A percentile compares a stretch with the other conserved stretches of the same genome.
phyloP scores from a whole-genome alignment of 352 stramenopile genomes.

The Phytopythium montanum region DNA sequence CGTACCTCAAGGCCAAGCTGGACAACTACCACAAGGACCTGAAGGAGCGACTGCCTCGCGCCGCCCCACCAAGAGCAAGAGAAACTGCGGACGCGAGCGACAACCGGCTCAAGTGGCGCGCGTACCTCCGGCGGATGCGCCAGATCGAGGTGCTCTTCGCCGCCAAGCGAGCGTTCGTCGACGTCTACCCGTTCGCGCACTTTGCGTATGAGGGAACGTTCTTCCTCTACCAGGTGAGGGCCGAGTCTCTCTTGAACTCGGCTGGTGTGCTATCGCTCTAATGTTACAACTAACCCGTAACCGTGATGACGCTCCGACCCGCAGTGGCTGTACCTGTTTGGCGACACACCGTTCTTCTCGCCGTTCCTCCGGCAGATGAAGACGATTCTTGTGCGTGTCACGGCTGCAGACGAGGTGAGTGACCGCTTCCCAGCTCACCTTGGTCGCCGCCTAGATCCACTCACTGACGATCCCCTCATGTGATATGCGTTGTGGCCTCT shows the following conservation, averaged over 20 bases:
- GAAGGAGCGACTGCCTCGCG: constrained; percentile 23
- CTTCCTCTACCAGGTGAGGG: constrained; percentile 70
- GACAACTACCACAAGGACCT: constrained; percentile 58
- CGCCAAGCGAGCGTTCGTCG: constrained; percentile 60
- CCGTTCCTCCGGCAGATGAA: constrained; percentile 72
- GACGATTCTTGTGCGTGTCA: constrained; percentile 70
- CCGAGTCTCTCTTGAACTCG: background rate
- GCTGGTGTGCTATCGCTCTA: background rate
- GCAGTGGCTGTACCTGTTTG: constrained; percentile 85
- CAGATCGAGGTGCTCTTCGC: constrained; percentile 42
- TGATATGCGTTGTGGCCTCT: no score
- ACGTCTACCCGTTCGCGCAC: constrained; percentile 70
- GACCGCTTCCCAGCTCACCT: background rate
- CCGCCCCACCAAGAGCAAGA: background rate
- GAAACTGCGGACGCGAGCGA: constrained; percentile 2
- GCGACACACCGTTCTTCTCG: constrained; percentile 80
- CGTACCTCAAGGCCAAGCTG: constrained; percentile 79
- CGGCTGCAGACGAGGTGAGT: constrained; percentile 59
- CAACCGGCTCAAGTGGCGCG: constrained; percentile 7
- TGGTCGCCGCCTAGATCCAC: no score
- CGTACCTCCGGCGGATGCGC: constrained; percentile 45
- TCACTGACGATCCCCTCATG: background rate
- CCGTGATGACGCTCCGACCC: no score
- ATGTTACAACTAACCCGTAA: no score
- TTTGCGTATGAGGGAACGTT: constrained; percentile 79